Evolutionary conservation across 78 protist genomes (phyloP), one percentile per base, ranked within the genome.

Genomic region (Cyanophora paradoxa): DNA sequence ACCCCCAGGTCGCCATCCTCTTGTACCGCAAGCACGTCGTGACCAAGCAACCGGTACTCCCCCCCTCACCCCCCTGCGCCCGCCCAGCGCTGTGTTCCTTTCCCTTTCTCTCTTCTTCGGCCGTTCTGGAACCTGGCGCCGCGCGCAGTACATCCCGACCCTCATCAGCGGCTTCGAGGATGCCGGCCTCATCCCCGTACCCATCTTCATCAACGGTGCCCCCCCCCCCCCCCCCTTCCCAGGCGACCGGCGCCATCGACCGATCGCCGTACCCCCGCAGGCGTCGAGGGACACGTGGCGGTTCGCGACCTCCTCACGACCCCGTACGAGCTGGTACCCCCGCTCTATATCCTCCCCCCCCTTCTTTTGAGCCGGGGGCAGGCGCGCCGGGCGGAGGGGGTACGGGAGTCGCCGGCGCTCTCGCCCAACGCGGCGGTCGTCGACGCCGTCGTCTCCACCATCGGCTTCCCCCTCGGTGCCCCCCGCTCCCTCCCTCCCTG

Each of bases 401-500:
- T 46, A 24, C 54, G 6, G 63, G 20, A 17, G 34, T 34, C 68
- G n/a, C 68, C 68, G 14, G 34, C 68, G 50, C 68, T 61, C 44
- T 61, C 68, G 30, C 37, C 46, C 42, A 42, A 61, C n/a, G 68
- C 68, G 42, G 68, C 34, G 14, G 7, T 34, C 42, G 68, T 61
- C 26, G 68, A 61, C n/a, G 68, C 68, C 1, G 68, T 61, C 4
- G 42, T 61, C 22, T 34, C 46, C 36, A 61, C 68, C 26, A 61
- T 61, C 68, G 68, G 68, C 33, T 61, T 61, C 42, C 68, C 68
- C 22, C 68, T 61, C 26, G n/a, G n/a, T n/a, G n/a, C n/a, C n/a
- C n/a, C n/a, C n/a, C n/a, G n/a, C n/a, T n/a, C n/a, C n/a, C n/a
- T n/a, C n/a, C n/a, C n/a, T n/a, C n/a, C n/a, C n/a, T n/a, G n/a